phyloP scores from a whole-genome alignment of 106 monocot species.

The Dioscorea alata region DNA sequence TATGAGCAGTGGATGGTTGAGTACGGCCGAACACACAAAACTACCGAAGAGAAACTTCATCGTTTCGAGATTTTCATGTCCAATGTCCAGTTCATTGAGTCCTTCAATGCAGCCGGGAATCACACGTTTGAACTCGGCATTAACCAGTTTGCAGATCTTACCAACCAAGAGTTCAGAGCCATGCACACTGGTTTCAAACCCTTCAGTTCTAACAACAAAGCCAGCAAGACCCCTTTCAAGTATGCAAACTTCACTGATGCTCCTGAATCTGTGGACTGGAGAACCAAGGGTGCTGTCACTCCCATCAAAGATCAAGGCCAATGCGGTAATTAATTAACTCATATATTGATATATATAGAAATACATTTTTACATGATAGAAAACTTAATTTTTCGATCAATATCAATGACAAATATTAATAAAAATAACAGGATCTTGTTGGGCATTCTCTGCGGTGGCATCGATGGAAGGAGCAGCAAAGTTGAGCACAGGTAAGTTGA shows the following conservation, averaged over 20 bases:
- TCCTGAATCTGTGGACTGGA: conserved; percentile 5
- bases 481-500: not conserved
- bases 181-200: not conserved
- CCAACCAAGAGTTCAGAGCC: conserved; percentile 15
- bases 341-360: no score
- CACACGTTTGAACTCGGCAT: not conserved
- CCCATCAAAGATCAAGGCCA: conserved; percentile 13
- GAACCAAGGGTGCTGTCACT: conserved; percentile 8
- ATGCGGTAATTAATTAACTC: conserved; percentile 4
- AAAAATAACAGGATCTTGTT: not conserved
- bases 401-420: no score
- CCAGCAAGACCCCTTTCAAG: no score
- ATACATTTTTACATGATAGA: no score
- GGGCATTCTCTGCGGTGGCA: conserved; percentile 7
- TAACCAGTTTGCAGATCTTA: conserved; percentile 11
- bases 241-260: not conserved
- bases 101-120: not conserved
- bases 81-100: conserved; percentile 9
- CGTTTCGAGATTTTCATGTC: conserved; percentile 6
- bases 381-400: no score
- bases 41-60: not conserved
- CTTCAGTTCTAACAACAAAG: no score
- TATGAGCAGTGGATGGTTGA: conserved; percentile 7
- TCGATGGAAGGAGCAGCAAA: not conserved
- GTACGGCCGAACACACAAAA: not conserved